These are phyloP conservation scores for Fusarium agapanthi DNA, from an alignment of 2,329 filamentous ascomycete genomes.

Conservation along the genomic window DNA sequence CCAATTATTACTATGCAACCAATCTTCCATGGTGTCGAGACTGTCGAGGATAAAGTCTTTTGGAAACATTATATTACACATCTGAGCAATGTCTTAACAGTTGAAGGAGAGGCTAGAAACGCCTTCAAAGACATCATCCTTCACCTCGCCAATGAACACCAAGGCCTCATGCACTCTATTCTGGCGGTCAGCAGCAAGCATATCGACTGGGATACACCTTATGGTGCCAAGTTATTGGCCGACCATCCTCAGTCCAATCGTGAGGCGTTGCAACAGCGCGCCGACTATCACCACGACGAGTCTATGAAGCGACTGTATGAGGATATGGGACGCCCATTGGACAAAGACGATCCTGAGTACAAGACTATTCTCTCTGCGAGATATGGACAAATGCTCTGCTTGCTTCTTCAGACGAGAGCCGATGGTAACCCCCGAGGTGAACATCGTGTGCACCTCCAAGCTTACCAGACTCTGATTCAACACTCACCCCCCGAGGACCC, in stretches of 20 bases:
- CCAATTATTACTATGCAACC: slow-evolving; percentile 67
- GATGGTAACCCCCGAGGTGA: slow-evolving; percentile 69
- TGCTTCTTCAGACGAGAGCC: slow-evolving; percentile 65
- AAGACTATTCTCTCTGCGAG: slow-evolving; percentile 61
- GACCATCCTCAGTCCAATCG: slow-evolving; percentile 58
- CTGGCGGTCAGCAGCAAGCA: slow-evolving; percentile 85
- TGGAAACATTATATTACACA: slow-evolving; percentile 84
- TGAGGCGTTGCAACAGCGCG: slow-evolving; percentile 58
- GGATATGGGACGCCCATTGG: slow-evolving; percentile 54
- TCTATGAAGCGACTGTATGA: slow-evolving; percentile 62
- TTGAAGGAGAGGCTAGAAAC: slow-evolving; percentile 82
- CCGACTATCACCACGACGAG: slow-evolving; percentile 64
- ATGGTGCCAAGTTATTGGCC: slow-evolving; percentile 62
- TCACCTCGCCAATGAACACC: slow-evolving; percentile 80
- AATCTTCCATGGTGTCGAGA: slow-evolving; percentile 84
- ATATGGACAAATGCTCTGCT: slow-evolving; percentile 71
- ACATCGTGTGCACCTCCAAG: slow-evolving; percentile 82
- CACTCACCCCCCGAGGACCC: slow-evolving; percentile 68
- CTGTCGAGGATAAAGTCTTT: slow-evolving; percentile 79
- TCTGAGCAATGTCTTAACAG: slow-evolving; percentile 81
- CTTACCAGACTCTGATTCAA: slow-evolving; percentile 76
- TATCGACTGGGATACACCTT: slow-evolving; percentile 67
- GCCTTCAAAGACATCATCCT: slow-evolving; percentile 87
- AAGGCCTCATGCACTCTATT: slow-evolving; percentile 89
- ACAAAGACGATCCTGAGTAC: slow-evolving; percentile 55